Percentiles rank a stretch among this genome's conserved stretches.
Evolutionary conservation across 2,329 filamentous ascomycete species (phyloP).

Genomic region (Mycosphaerelloides madeirae): DNA sequence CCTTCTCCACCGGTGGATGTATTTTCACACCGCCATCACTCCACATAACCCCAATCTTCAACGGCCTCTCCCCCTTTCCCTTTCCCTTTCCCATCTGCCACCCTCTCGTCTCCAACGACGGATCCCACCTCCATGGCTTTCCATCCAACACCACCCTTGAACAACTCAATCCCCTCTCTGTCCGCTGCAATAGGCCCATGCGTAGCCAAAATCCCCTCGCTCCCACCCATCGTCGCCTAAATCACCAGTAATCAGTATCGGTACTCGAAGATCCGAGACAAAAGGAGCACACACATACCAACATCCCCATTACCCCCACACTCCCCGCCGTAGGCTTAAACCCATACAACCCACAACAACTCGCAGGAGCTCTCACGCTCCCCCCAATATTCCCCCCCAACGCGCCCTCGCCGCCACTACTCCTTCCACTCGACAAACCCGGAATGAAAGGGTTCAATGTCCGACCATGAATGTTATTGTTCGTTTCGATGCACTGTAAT

Average conservation of each 20-base stretch:
- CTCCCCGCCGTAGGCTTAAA: constrained; percentile 42
- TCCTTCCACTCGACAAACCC: constrained; percentile 49
- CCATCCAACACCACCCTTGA: constrained; percentile 49
- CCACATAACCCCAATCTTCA: constrained; percentile 56
- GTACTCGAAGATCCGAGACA: background rate
- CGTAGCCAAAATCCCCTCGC: constrained; percentile 46
- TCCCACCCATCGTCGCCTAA: constrained; percentile 37
- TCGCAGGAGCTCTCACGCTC: constrained; percentile 45
- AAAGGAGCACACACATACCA: no score
- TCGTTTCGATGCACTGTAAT: constrained; percentile 52
- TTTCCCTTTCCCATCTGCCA: no score
- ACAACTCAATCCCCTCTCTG: constrained; percentile 50
- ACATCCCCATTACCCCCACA: constrained; percentile 40
- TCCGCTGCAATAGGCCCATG: constrained; percentile 54
- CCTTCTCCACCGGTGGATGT: constrained; percentile 59
- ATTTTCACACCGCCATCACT: constrained; percentile 61
- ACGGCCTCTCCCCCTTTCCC: no score
- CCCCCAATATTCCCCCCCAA: constrained; percentile 45
- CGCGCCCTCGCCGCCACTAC: constrained; percentile 55
- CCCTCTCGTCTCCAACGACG: constrained; percentile 39
- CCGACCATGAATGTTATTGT: constrained; percentile 47
- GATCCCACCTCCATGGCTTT: constrained; percentile 55
- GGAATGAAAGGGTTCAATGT: constrained; percentile 54
- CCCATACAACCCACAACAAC: constrained; percentile 45
- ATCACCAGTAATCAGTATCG: background rate